Percentiles rank a stretch among this genome's conserved stretches.
Evolutionary conservation across 208 protist genomes (phyloP).

Genomic region (Crithidia mellificae): DNA sequence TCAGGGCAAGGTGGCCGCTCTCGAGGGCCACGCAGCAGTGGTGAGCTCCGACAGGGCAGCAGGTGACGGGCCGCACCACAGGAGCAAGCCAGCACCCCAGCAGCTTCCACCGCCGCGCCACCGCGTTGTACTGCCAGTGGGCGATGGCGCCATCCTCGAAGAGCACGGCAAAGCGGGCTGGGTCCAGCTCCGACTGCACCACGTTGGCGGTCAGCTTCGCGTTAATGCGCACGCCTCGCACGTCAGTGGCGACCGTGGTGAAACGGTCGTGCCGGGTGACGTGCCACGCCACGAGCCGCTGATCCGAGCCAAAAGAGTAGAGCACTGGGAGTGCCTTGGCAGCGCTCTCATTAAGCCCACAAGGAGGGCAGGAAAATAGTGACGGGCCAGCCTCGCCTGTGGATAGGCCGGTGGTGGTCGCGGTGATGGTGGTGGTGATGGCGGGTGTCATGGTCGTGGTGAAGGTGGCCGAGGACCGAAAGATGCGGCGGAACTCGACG

Average conservation of each 20-base stretch:
- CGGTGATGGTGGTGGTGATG: not conserved
- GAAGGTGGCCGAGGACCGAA: slow-evolving; percentile 47
- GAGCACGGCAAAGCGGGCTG: slow-evolving; percentile 67
- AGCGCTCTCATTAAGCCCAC: not conserved
- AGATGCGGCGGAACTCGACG: slow-evolving; percentile 79
- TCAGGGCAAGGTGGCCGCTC: slow-evolving; percentile 64
- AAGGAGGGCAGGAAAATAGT: not conserved
- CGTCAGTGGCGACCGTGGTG: slow-evolving; percentile 56
- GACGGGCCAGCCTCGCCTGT: not conserved
- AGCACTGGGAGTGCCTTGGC: slow-evolving; percentile 49
- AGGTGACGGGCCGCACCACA: slow-evolving; percentile 43
- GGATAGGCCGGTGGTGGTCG: not conserved
- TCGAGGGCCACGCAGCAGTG: slow-evolving; percentile 70
- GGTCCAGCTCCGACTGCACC: slow-evolving; percentile 52
- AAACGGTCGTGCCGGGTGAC: slow-evolving; percentile 45
- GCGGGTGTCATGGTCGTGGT: not conserved
- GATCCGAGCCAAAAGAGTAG: slow-evolving; percentile 79
- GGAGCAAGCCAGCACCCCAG: slow-evolving; percentile 49
- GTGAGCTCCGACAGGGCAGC: slow-evolving; percentile 46
- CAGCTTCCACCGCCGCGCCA: slow-evolving; percentile 55
- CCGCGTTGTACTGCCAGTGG: slow-evolving; percentile 62
- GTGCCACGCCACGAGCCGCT: slow-evolving; percentile 80
- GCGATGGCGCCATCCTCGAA: slow-evolving; percentile 78
- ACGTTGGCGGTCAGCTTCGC: slow-evolving; percentile 65
- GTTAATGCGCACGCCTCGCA: slow-evolving; percentile 68